phyloP scores from a whole-genome alignment of 495 filamentous ascomycete genomes.

The Xylaria intraflava region DNA sequence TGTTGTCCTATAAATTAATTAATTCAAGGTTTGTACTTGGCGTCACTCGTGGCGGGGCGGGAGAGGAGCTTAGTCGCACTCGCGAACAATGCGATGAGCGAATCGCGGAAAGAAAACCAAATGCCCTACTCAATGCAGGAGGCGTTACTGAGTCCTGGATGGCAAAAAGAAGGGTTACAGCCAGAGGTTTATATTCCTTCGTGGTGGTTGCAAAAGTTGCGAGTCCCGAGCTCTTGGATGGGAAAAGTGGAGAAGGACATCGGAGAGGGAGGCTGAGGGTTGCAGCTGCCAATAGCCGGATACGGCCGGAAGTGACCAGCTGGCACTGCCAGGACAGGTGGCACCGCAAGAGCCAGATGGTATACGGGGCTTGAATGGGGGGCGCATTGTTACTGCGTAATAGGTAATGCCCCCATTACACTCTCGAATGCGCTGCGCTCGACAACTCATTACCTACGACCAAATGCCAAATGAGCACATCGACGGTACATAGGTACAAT shows the following conservation, averaged over 20 bases:
- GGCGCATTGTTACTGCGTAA: too few relatives aligned
- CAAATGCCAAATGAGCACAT: too few relatives aligned
- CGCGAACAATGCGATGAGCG: conserved; percentile 3
- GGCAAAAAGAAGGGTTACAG: conserved; percentile 14
- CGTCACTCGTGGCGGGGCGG: conserved; percentile 6
- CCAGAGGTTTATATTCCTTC: conserved; percentile 16
- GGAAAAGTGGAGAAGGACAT: conserved; percentile 20
- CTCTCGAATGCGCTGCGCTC: too few relatives aligned
- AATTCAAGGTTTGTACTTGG: conserved; percentile 8
- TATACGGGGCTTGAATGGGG: too few relatives aligned
- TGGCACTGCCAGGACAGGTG: background rate
- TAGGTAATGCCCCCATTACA: too few relatives aligned
- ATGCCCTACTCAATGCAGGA: background rate
- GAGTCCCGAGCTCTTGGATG: conserved; percentile 24
- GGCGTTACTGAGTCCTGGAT: conserved; percentile 5
- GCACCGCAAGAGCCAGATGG: background rate
- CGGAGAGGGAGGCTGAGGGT: conserved; percentile 7
- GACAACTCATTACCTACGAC: too few relatives aligned
- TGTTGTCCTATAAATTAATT: conserved; percentile 2
- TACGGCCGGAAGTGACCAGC: background rate
- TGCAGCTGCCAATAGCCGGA: conserved; percentile 2
- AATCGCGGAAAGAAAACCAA: conserved; percentile 2
- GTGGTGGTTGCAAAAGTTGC: conserved; percentile 29
- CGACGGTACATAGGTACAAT: too few relatives aligned
- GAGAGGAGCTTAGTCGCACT: background rate